Percentiles rank a stretch among this genome's conserved stretches.
phyloP scores from a whole-genome alignment of 2,329 filamentous ascomycete genomes.

The Paecilomyces niveus region DNA sequence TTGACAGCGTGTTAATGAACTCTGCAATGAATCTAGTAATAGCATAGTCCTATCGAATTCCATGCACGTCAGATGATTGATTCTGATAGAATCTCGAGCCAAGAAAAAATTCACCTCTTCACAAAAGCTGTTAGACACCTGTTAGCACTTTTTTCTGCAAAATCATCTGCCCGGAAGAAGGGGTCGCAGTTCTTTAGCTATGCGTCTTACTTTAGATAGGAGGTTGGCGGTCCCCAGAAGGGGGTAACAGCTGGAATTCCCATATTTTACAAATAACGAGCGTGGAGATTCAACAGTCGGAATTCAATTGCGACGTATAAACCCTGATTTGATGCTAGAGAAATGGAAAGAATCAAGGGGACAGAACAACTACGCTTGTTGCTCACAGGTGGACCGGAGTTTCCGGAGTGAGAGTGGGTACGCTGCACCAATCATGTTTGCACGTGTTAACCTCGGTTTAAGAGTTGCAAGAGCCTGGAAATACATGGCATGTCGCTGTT shows the following conservation, averaged over 20 bases:
- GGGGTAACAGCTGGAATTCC: not conserved
- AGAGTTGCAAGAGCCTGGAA: not conserved
- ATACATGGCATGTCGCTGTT: not conserved
- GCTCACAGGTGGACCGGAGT: not conserved
- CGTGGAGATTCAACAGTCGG: not conserved
- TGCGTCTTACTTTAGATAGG: not conserved
- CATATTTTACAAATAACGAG: not conserved
- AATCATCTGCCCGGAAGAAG: not conserved
- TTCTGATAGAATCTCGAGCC: not conserved
- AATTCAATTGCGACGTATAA: not conserved
- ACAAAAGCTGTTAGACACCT: not conserved
- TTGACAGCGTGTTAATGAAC: constrained; percentile 41
- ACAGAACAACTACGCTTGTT: not conserved
- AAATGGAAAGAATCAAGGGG: not conserved
- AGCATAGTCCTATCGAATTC: constrained; percentile 27
- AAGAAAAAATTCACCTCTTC: not conserved
- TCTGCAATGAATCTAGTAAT: constrained; percentile 39
- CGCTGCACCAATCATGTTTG: not conserved
- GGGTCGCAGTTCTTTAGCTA: not conserved
- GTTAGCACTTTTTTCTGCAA: not conserved
- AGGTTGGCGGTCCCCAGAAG: not conserved
- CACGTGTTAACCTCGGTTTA: not conserved
- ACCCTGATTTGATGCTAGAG: not conserved
- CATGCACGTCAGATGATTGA: not conserved
- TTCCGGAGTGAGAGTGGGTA: not conserved